A percentile compares a stretch with the other conserved stretches of the same genome.
Conservation (phyloP, 2,329 filamentous ascomycete genomes). For the Spiromastix sp. region DNA sequence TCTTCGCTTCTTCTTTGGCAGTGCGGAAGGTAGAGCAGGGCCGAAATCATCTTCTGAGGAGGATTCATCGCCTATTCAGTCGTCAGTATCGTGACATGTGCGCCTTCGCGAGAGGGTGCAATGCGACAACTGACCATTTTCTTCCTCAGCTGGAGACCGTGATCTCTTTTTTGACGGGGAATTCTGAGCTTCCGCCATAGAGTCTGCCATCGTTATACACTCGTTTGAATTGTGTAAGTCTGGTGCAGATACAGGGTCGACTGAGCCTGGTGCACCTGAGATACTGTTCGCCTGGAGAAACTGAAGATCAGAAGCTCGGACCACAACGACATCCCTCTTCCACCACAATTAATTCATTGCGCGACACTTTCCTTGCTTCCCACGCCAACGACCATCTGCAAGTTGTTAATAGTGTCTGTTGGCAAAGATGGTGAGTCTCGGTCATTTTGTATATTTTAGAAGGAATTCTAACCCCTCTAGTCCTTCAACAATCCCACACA, state of each 20-base stretch:
- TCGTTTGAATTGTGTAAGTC: no score
- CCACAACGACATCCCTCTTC: conserved; percentile 5
- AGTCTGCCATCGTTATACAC: conserved; percentile 22
- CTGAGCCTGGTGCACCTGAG: no score
- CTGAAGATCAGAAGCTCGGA: conserved; percentile 6
- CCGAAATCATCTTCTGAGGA: conserved; percentile 91
- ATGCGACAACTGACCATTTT: conserved; percentile 7
- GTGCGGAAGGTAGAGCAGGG: conserved; percentile 72
- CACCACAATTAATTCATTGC: background rate
- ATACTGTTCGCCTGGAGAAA: no score
- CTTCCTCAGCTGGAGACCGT: conserved; percentile 44
- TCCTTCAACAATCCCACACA: conserved; percentile 67
- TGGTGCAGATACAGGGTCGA: no score
- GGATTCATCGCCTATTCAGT: conserved; percentile 36
- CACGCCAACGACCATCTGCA: background rate
- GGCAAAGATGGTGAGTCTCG: no score
- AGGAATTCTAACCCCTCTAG: no score
- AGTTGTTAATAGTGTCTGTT: background rate
- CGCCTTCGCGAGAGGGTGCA: conserved; percentile 31
- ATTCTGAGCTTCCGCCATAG: conserved; percentile 6
- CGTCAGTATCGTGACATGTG: no score
- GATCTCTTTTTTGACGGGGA: conserved; percentile 42
- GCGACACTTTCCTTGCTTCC: background rate
- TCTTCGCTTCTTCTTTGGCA: conserved; percentile 81
- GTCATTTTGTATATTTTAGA: no score